phyloP scores from a whole-genome alignment of 1,284 basidiomycete genomes.

The Puccinia polysora region DNA sequence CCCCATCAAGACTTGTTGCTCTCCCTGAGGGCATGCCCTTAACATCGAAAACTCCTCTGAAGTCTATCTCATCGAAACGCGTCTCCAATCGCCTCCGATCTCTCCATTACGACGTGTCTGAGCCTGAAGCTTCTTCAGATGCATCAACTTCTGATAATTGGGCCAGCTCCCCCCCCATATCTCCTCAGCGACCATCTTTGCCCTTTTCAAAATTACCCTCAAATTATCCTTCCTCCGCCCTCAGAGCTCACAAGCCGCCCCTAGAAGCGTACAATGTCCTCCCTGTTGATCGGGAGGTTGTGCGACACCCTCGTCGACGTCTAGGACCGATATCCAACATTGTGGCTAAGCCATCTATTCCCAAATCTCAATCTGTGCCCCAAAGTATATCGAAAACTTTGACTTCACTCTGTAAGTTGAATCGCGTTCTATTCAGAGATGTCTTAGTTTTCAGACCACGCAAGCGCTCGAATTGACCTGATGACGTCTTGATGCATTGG shows the following conservation, averaged over 20 bases:
- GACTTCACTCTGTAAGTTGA: conserved; percentile 17
- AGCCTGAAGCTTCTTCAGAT: conserved; percentile 23
- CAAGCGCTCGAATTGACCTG: background rate
- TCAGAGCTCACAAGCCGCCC: background rate
- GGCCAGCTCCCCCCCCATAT: conserved; percentile 15
- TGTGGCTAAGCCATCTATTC: background rate
- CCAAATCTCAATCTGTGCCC: conserved; percentile 9
- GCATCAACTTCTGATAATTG: conserved; percentile 9
- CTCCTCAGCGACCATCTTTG: background rate
- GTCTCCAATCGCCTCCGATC: background rate
- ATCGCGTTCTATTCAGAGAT: background rate
- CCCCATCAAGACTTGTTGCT: conserved; percentile 22
- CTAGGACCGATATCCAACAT: conserved; percentile 13
- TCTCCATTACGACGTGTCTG: conserved; percentile 23
- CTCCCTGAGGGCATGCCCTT: background rate
- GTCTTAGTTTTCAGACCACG: no score
- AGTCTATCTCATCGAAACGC: conserved; percentile 21
- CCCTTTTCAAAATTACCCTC: background rate
- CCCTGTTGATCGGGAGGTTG: background rate
- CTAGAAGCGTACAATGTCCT: background rate
- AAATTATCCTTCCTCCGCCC: background rate
- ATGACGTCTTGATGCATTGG: background rate
- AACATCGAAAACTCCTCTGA: background rate
- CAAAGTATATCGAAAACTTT: conserved; percentile 22
- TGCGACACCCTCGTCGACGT: conserved; percentile 5